A percentile compares a stretch with the other conserved stretches of the same genome.
Conservation (phyloP, 371 early-diverging fungal genomes). For the Syncephalis plumigaleata region DNA sequence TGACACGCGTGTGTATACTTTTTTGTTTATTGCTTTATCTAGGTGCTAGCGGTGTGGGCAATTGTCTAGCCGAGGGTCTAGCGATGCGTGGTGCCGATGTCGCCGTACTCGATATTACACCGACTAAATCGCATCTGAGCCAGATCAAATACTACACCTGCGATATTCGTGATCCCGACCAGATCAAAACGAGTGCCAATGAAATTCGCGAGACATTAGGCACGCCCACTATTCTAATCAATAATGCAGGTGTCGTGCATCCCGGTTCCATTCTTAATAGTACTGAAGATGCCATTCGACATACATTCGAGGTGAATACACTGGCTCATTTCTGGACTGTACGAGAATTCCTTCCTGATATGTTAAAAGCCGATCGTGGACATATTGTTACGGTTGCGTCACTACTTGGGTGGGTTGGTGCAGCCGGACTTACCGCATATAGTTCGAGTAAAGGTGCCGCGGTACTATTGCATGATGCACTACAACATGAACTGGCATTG, state of each 20-base stretch:
- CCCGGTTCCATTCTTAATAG: constrained; percentile 19
- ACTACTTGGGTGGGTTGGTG: too few species aligned
- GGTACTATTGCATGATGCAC: too few species aligned
- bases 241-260: constrained; percentile 34
- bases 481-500: too few species aligned
- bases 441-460: too few species aligned
- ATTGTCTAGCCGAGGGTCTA: constrained; percentile 15
- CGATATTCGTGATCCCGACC: constrained; percentile 21
- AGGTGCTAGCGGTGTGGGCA: constrained; percentile 29
- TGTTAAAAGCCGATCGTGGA: constrained; percentile 25
- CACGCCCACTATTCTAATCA: constrained; percentile 29
- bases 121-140: background rate
- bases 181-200: constrained; percentile 19
- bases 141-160: constrained; percentile 14
- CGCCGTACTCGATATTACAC: constrained; percentile 20
- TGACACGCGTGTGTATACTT: too few species aligned
- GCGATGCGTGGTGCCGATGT: constrained; percentile 16
- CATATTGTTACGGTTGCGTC: constrained; percentile 17
- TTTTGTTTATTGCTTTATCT: too few species aligned
- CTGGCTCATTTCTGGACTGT: constrained; percentile 23
- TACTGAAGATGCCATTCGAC: constrained; percentile 13
- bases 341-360: constrained; percentile 26
- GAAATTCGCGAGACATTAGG: constrained; percentile 20
- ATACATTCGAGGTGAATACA: constrained; percentile 29
- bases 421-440: too few species aligned